These are phyloP conservation scores for Aspergillus piperis DNA, from an alignment of 2,329 filamentous ascomycete species.

Conservation along the genomic window DNA sequence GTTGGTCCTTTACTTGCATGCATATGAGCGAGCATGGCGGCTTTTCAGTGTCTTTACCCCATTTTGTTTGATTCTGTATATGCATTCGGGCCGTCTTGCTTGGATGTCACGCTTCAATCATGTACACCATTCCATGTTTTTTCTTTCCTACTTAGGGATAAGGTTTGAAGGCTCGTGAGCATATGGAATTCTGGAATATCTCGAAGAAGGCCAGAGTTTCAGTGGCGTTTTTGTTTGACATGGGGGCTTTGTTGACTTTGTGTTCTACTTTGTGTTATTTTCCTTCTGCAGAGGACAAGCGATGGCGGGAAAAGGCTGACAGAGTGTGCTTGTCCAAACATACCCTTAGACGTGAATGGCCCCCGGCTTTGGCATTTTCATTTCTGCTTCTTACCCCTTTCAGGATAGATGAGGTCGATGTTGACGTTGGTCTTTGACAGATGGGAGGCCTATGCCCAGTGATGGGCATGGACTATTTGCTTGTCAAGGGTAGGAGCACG, in stretches of 20 bases:
- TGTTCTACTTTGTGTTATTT: background rate
- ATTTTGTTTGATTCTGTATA: background rate
- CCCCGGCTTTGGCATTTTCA: background rate
- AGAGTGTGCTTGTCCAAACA: background rate
- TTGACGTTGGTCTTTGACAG: background rate
- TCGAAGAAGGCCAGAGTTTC: background rate
- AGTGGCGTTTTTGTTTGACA: background rate
- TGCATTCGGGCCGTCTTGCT: slow-evolving; percentile 5
- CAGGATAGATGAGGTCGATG: background rate
- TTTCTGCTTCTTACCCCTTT: background rate
- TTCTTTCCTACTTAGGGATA: background rate
- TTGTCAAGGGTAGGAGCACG: background rate
- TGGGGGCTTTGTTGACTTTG: background rate
- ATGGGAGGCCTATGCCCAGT: background rate
- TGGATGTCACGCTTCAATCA: background rate
- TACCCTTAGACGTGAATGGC: background rate
- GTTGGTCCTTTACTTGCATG: slow-evolving; percentile 7
- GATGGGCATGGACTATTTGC: background rate
- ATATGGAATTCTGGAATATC: background rate
- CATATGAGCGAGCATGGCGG: slow-evolving; percentile 10
- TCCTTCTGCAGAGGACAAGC: background rate
- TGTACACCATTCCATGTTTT: background rate
- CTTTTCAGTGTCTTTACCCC: background rate
- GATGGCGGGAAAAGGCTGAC: background rate
- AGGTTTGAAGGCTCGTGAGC: background rate